Base-by-base conservation (phyloP, 1,284 basidiomycete genomes). In the Cystobasidium slooffiae region DNA sequence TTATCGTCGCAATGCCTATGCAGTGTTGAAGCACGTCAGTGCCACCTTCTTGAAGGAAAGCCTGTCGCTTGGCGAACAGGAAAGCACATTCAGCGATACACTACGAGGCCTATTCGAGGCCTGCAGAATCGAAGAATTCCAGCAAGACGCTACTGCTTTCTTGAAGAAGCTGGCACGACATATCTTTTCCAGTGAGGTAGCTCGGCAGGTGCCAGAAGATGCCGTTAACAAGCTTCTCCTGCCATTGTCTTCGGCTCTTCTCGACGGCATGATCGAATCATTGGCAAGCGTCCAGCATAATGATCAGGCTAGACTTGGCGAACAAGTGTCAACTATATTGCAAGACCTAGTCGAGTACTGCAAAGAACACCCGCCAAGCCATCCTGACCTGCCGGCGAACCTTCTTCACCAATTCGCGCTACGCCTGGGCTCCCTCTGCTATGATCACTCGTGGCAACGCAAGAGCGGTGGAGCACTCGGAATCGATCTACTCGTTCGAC, bases 381-480 rank as follows among this genome's bases (percentile, higher is more conserved):
- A 81, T 81, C 78, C 78, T 46, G 78, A 81, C 62, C 76, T 82
- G 80, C 82, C 77, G 74, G 80, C 22, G 88, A 90, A 66, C 83
- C 62, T 81, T 37, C 58, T 96, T 59, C 89, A 92, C 79, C 89
- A 92, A 76, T 86, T 97, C 65, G 88, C 91, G 3, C 88, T 87
- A 76, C 88, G 92, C 16, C 91, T 96, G 83, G 89, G 87, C 65
- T 88, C 90, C 1, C 85, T 96, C 24, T 96, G 94, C 81, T 87
- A 94, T 73, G 93, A 96, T 76, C 93, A 94, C 79, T 87, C 91
- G 0, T 95, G 93, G 94, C 85, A 87, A 5, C 87, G 88, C 69
- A 96, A 96, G 83, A 89, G 89, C 79, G 94, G 94, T 6, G 94
- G 94, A 12, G 94, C 91, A 77, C 86, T 84, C 61, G 94, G 93